These are phyloP conservation scores for Argentina anserina DNA, from an alignment of 306 rosid species.

Conservation along the genomic window DNA sequence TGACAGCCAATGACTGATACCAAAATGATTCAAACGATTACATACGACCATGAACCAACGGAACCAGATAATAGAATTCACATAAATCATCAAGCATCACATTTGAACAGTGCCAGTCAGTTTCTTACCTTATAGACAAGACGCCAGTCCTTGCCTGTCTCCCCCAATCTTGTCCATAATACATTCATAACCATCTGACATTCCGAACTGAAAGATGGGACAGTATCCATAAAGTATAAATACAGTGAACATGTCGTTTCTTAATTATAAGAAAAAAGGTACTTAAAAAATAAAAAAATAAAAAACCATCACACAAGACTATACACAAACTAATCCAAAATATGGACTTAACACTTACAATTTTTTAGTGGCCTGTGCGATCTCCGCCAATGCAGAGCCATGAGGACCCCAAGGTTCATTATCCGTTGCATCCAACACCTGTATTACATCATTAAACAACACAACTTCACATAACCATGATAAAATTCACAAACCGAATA, in stretches of 20 bases:
- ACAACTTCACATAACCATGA: neutral
- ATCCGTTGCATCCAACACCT: conserved; percentile 98
- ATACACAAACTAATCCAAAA: neutral
- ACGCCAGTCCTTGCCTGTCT: conserved; percentile 98
- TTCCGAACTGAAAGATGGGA: conserved; percentile 64
- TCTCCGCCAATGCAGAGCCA: conserved; percentile 88
- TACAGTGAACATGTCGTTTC: neutral
- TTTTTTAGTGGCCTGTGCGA: conserved; percentile 91
- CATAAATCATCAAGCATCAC: neutral
- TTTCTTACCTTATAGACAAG: conserved; percentile 86
- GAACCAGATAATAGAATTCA: conserved; percentile 3
- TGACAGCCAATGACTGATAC: conserved; percentile 89
- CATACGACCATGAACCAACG: neutral
- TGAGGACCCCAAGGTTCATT: conserved; percentile 99
- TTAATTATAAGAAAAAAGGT: neutral
- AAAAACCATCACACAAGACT: conserved; percentile 2
- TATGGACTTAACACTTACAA: conserved; percentile 39
- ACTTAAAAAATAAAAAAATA: no score
- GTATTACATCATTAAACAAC: conserved; percentile 17
- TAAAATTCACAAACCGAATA: conserved; percentile 9
- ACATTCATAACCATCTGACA: conserved; percentile 98
- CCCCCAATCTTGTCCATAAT: conserved; percentile 88
- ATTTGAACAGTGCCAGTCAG: neutral
- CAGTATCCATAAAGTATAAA: conserved; percentile 27
- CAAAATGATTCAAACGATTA: conserved; percentile 28